Base-by-base conservation (phyloP, 1,139 yeast genomes). In the Debaryomyces sp. region DNA sequence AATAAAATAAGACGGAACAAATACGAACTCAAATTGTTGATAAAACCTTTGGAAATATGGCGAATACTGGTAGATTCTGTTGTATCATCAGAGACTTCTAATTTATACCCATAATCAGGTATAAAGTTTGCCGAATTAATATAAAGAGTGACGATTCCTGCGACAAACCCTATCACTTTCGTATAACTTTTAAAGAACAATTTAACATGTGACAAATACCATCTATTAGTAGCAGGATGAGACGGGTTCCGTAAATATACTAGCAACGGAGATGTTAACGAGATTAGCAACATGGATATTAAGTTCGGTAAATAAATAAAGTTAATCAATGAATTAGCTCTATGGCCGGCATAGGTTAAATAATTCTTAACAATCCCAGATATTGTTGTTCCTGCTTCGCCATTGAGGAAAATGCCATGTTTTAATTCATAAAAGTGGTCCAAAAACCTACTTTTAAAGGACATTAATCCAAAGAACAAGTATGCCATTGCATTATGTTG, bases 271-370 rank as follows among this genome's bases (percentile, higher is more conserved):
- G 77, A 61, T 8, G 78, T 70, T 45, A 73, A 53, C 2, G 73
- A 62, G 12, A 75, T 63, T 32, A 73, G 57, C 6, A 70, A 50
- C 51, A 75, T 73, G 4, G 79, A 58, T 5, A 72, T 47, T 41
- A 75, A 53, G 52, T 72, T 74, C 13, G 78, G 77, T 17, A 62
- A 55, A 50, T 71, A 75, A 18, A 74, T 59, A 46, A 75, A 68
- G 54, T 73, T 74, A 30, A 68, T 61, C 38, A 65, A 57, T 5
- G 77, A 59, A 46, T 70, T 71, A 9, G 77, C 64, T 41, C 52
- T 58, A 44, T 67, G 68, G 40, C 58, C 54, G n/a, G 62, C 63
- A 44, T 57, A 65, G 2, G 49, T 37, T 3, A 56, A 26, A 46
- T 62, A 72, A 37, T 62, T 60, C 37, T 52, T 48, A 6, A 63